Evolutionary conservation across 495 filamentous ascomycete genomes (phyloP), one percentile per base, ranked within the genome.

Genomic region (Tuber aestivum): DNA sequence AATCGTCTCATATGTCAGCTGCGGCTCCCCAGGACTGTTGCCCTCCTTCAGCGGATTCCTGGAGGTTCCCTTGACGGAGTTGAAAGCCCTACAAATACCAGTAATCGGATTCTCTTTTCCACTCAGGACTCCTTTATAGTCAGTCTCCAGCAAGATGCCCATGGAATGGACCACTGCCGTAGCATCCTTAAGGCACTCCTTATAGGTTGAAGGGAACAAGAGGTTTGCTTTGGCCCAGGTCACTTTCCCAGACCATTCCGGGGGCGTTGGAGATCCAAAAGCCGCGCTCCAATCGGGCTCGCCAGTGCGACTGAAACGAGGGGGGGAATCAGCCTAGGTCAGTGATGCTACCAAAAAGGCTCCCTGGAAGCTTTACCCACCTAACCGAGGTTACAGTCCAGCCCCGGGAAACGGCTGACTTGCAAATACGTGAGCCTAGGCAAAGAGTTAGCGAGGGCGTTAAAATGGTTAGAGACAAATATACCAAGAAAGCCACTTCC

Each of bases 1-100:
- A 93, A 99, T 97, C 77, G 94, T 88, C 87, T 99, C 95, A 86
- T 99, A 99, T 48, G 94, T 97, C 81, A 97, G 84, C 85, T 97
- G 92, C n/a, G 89, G 86, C 79, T 87, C 84, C 71, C 91, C 88
- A 20, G 56, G 14, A n/a, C 27, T 18, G 8, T 87, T 90, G 48
- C 86, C 86, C 42, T 85, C 78, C 0, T 78, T 56, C 16, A 94
- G 85, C 18, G 91, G 92, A 84, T 95, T 93, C 79, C 89, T 86
- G 61, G 89, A 89, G 8, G 89, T 91, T 18, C 81, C 75, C 80
- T 92, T 92, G 6, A 87, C 88, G 8, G 87, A 83, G 74, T 90
- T 88, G 79, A 97, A 98, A 56, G 93, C 94, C 71, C 90, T 89
- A 73, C 88, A 87, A 6, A 99, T 84, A 0, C 94, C 94, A 1